Base-by-base conservation (phyloP, 129 eudicot species). In the Helianthus tuberosus region DNA sequence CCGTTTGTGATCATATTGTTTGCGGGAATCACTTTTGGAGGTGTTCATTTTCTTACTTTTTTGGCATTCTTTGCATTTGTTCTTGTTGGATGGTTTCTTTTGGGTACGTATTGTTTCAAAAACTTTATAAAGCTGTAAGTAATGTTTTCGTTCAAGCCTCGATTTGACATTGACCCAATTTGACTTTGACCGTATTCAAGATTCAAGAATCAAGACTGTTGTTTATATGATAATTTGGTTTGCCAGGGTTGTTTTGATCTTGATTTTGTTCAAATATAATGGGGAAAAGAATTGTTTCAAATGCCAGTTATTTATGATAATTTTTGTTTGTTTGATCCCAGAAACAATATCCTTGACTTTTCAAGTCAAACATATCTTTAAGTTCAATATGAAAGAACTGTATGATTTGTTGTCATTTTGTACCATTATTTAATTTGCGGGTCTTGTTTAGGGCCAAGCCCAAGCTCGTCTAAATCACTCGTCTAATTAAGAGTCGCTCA, bases 51-150 rank as follows among this genome's bases (percentile, higher is more conserved):
- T 84, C 81, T 93, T 58, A 52, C 84, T 29, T 93, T 78, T 67
- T 80, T 85, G 97, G 91, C 76, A 16, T 71, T 84, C 72, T 84
- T 90, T 68, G 62, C 75, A 11, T 68, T 77, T 54, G 53, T 88
- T 79, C 86, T 93, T 66, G 85, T 90, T 10, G 98, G 98, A 55
- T 93, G 98, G 98, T 93, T 86, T 88, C 52, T 88, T 25, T 48
- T 93, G 66, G 98, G 98, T 74, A 88, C 93, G 35, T 93, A 90
- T 73, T 88, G 96, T 83, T 90, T 88, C 79, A 86, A 68, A 71
- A n/a, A n/a, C n/a, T 76, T 90, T 68, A 90, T 93, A 50, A 72
- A 88, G 69, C 66, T 93, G 73, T 93, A 80, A 79, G 78, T 35
- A 4, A 50, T 0, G 29, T 27, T 72, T 79, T 47, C 8, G 13